Conservation (phyloP, 2,329 filamentous ascomycete genomes). For the Beauveria brongniartii region DNA sequence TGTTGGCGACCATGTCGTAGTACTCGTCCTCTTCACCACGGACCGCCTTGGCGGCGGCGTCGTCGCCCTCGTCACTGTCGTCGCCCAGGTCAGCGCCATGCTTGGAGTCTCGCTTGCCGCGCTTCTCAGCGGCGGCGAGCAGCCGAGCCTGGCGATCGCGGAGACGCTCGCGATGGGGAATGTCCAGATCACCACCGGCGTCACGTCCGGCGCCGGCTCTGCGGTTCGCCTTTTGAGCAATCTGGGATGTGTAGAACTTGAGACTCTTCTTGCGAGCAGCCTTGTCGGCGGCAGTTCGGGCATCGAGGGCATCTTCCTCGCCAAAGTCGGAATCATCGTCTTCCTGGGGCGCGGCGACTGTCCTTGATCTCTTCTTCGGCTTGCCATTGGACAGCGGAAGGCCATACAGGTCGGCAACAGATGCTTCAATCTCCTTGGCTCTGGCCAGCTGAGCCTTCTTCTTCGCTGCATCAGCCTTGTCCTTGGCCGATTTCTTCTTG, state of each 20-base stretch:
- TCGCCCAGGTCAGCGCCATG: constrained; percentile 60
- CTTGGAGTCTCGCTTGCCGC: constrained; percentile 59
- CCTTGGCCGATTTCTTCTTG: constrained; percentile 26
- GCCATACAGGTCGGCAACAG: constrained; percentile 60
- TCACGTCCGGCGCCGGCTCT: constrained; percentile 65
- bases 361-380: constrained; percentile 18
- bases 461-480: constrained; percentile 28
- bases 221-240: constrained; percentile 88
- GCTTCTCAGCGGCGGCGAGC: constrained; percentile 78
- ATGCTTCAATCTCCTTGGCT: constrained; percentile 59
- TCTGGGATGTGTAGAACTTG: constrained; percentile 96
- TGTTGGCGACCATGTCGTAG: constrained; percentile 78
- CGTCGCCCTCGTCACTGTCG: constrained; percentile 61
- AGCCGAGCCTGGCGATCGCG: constrained; percentile 79
- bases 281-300: constrained; percentile 76
- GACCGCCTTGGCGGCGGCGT: constrained; percentile 39
- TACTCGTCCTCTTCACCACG: constrained; percentile 64
- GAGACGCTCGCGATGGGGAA: constrained; percentile 83
- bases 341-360: constrained; percentile 30
- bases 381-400: constrained; percentile 46
- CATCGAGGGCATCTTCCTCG: constrained; percentile 74
- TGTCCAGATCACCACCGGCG: constrained; percentile 70
- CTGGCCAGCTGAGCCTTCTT: constrained; percentile 36
- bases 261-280: constrained; percentile 83
- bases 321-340: constrained; percentile 83